These are phyloP conservation scores for Tubosaeta sp. DNA, from an alignment of 768 basidiomycete species.

Conservation along the genomic window DNA sequence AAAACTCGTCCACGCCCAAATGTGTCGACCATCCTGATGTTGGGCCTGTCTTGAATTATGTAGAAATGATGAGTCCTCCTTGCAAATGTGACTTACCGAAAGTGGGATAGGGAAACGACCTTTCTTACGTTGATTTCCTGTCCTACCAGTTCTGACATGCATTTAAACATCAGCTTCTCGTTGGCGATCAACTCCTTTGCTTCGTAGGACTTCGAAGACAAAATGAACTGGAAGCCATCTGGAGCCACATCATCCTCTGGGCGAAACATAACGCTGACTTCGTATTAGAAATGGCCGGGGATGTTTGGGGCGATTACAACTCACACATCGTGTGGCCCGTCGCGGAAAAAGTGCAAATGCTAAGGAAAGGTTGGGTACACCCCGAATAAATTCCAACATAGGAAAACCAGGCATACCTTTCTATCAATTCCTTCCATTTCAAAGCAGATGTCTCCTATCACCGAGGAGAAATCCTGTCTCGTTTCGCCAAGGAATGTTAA, in stretches of 20 bases:
- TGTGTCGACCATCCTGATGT: conserved; percentile 51
- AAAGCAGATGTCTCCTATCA: conserved; percentile 39
- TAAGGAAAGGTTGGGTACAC: neutral
- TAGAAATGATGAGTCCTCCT: neutral
- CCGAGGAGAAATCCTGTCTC: conserved; percentile 19
- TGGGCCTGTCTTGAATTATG: conserved; percentile 32
- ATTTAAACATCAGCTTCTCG: conserved; percentile 23
- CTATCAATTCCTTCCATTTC: conserved; percentile 27
- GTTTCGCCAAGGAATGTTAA: conserved; percentile 42
- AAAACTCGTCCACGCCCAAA: no score
- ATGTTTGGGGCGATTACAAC: neutral
- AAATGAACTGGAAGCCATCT: conserved; percentile 13
- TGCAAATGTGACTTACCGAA: conserved; percentile 16
- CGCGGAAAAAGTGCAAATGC: conserved; percentile 23
- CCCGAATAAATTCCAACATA: no score
- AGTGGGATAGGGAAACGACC: conserved; percentile 21
- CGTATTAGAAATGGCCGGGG: neutral
- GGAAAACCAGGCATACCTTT: conserved; percentile 15
- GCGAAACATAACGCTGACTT: neutral
- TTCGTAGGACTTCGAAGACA: conserved; percentile 3
- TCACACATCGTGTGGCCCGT: conserved; percentile 3
- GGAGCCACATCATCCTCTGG: conserved; percentile 3
- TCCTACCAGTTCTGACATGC: conserved; percentile 24
- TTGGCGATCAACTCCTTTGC: conserved; percentile 8
- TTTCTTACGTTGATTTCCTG: conserved; percentile 28